Conservation (phyloP, 805 yeast species). For the Teunomyces panamensis region DNA sequence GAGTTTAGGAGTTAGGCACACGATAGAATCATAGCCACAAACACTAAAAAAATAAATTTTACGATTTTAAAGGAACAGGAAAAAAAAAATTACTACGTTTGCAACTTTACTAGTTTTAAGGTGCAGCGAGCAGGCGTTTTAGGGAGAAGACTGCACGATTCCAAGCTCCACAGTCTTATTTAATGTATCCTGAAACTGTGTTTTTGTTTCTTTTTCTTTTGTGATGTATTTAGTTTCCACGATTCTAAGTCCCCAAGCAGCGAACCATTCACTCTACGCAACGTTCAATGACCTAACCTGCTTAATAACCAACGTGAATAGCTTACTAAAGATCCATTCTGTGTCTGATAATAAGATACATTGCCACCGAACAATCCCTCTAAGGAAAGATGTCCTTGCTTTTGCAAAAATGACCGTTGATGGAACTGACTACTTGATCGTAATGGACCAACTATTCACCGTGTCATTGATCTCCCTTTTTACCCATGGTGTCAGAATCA, state of each 20-base stretch:
- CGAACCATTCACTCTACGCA: not conserved
- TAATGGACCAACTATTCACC: not conserved
- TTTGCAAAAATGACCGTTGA: not conserved
- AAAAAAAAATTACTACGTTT: not conserved
- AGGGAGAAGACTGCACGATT: no score
- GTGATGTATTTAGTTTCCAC: not conserved
- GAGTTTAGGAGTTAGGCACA: not conserved
- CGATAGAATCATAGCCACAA: constrained; percentile 2
- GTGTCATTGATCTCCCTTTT: not conserved
- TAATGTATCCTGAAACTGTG: no score
- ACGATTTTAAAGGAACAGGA: not conserved
- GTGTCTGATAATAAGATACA: not conserved
- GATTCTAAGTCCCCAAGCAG: not conserved
- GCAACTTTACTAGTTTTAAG: not conserved
- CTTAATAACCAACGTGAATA: not conserved
- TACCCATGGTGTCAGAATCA: not conserved
- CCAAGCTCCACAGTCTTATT: no score
- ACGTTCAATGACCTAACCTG: not conserved
- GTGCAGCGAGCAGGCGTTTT: not conserved
- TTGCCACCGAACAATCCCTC: not conserved
- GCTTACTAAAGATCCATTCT: not conserved
- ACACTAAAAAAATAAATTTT: not conserved
- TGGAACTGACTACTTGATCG: not conserved
- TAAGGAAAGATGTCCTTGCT: no score
- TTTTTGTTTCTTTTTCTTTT: not conserved